A percentile compares a stretch with the other conserved stretches of the same genome.
Conservation (phyloP, 768 basidiomycete genomes). For the Boletus barrowsii region DNA sequence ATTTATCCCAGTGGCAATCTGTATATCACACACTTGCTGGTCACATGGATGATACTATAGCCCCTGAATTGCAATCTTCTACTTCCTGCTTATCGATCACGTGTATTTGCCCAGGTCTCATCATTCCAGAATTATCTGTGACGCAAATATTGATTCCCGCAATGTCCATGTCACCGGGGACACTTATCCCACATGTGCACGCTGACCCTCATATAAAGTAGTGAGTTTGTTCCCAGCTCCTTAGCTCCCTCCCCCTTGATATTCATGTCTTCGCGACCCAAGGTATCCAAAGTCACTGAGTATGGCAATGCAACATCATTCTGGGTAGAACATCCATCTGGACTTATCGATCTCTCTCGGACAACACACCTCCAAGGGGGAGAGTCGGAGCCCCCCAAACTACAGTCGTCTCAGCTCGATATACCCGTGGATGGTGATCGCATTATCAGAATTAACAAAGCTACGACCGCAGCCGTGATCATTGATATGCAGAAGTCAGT, state of each 20-base stretch:
- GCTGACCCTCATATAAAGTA: constrained; percentile 3
- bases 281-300: constrained; percentile 42
- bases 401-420: constrained; percentile 44
- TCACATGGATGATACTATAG: constrained; percentile 10
- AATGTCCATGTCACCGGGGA: background rate
- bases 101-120: constrained; percentile 8
- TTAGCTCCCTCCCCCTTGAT: background rate
- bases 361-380: constrained; percentile 37
- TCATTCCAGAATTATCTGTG: constrained; percentile 10
- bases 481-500: constrained; percentile 74
- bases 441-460: constrained; percentile 47
- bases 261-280: constrained; percentile 44
- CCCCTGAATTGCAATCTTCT: constrained; percentile 4
- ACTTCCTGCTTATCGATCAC: background rate
- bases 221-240: constrained; percentile 1
- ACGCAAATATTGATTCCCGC: background rate
- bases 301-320: constrained; percentile 55
- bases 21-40: constrained; percentile 17
- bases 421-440: constrained; percentile 53
- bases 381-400: constrained; percentile 29
- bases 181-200: background rate
- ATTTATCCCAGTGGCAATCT: constrained; percentile 6
- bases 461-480: constrained; percentile 54
- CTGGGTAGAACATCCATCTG: constrained; percentile 69
- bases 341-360: constrained; percentile 60